A percentile compares a stretch with the other conserved stretches of the same genome.
These are phyloP conservation scores for Pestalotiopsis sp. DNA, from an alignment of 2,329 filamentous ascomycete species.

Conservation along the genomic window DNA sequence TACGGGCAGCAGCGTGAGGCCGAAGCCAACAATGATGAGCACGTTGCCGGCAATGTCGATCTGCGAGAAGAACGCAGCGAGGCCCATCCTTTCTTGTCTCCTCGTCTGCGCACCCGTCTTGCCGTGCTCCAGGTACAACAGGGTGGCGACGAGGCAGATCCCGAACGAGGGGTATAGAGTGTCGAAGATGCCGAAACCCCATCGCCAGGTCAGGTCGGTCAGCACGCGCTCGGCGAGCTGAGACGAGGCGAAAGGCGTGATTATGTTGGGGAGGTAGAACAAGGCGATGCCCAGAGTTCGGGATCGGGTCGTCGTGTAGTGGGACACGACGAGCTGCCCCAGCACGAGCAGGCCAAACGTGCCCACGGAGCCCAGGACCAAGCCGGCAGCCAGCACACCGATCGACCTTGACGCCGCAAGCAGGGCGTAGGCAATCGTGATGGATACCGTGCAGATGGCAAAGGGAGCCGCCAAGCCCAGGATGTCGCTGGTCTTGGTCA, in stretches of 20 bases:
- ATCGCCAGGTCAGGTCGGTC: slow-evolving; percentile 36
- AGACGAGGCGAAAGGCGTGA: slow-evolving; percentile 42
- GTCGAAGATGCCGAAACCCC: slow-evolving; percentile 45
- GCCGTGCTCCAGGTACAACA: slow-evolving; percentile 37
- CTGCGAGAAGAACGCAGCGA: slow-evolving; percentile 32
- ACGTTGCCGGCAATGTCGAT: slow-evolving; percentile 31
- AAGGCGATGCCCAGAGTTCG: slow-evolving; percentile 40
- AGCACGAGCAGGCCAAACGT: slow-evolving; percentile 29
- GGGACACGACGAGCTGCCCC: slow-evolving; percentile 39
- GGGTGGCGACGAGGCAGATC: slow-evolving; percentile 36
- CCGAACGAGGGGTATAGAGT: slow-evolving; percentile 40
- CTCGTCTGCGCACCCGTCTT: slow-evolving; percentile 25
- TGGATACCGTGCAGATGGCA: slow-evolving; percentile 33
- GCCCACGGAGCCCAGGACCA: slow-evolving; percentile 27
- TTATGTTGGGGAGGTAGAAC: slow-evolving; percentile 40
- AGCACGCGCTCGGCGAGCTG: slow-evolving; percentile 42
- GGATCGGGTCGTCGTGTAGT: slow-evolving; percentile 42
- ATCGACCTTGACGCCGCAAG: slow-evolving; percentile 28
- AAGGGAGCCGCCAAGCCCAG: slow-evolving; percentile 42
- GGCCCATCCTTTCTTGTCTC: slow-evolving; percentile 24
- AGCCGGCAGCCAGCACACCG: slow-evolving; percentile 39
- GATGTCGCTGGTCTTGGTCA: slow-evolving; percentile 45
- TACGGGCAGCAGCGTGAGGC: slow-evolving; percentile 14
- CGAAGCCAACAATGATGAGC: slow-evolving; percentile 12
- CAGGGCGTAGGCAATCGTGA: not conserved